phyloP scores from a whole-genome alignment of 2,329 filamentous ascomycete species.

The Knoxdaviesia capensis region DNA sequence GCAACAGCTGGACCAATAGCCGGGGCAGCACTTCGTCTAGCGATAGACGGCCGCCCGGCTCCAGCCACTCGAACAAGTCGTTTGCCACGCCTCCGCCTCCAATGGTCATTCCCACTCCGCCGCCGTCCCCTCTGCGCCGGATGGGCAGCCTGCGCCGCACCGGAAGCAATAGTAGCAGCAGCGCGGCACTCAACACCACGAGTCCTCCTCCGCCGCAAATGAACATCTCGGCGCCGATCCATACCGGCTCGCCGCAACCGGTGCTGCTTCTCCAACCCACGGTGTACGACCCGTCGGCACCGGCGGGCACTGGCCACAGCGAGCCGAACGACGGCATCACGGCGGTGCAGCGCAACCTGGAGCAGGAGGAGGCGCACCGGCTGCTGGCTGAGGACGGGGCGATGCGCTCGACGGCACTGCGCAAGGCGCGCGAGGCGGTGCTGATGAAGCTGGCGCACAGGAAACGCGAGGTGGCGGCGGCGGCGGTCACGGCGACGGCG shows the following conservation, averaged over 20 bases:
- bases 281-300: conserved; percentile 27
- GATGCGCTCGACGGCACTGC: conserved; percentile 31
- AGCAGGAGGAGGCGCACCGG: conserved; percentile 33
- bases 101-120: conserved; percentile 8
- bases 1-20: conserved; percentile 8
- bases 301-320: conserved; percentile 1
- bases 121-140: conserved; percentile 7
- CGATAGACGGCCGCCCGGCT: conserved; percentile 4
- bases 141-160: too few species aligned
- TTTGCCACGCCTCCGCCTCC: conserved; percentile 3
- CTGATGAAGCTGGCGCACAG: conserved; percentile 31
- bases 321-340: conserved; percentile 25
- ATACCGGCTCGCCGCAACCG: conserved; percentile 25
- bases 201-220: conserved; percentile 11
- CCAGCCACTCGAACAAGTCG: conserved; percentile 3
- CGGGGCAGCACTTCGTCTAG: conserved; percentile 3
- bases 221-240: conserved; percentile 28
- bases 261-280: conserved; percentile 30
- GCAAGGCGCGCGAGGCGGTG: conserved; percentile 39
- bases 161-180: too few species aligned
- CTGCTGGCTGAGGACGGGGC: conserved; percentile 35
- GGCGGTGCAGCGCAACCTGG: conserved; percentile 35
- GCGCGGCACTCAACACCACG: too few species aligned
- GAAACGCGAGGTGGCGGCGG: conserved; percentile 5
- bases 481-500: conserved; percentile 2